A percentile compares a stretch with the other conserved stretches of the same genome.
Conservation (phyloP, 176 grass and related monocot genomes). For the Paspalum notatum region DNA sequence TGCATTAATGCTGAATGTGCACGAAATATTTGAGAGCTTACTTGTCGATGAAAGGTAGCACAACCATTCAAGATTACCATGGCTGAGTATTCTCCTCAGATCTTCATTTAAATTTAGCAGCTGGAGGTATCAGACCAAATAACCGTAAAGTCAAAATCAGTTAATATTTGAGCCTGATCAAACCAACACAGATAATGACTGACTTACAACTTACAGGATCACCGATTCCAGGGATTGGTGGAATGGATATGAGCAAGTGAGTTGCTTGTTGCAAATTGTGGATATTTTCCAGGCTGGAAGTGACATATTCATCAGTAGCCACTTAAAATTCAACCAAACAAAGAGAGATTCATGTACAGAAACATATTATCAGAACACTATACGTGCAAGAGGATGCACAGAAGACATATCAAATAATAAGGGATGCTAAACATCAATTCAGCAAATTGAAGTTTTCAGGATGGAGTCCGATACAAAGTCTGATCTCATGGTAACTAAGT, state of each 20-base stretch:
- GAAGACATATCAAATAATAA: background rate
- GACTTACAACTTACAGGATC: constrained; percentile 65
- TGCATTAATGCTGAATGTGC: constrained; percentile 1
- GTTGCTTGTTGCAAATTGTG: constrained; percentile 50
- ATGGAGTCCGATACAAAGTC: constrained; percentile 5
- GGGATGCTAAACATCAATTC: background rate
- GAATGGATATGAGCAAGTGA: constrained; percentile 77
- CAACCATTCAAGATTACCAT: constrained; percentile 74
- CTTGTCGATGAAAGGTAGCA: constrained; percentile 89
- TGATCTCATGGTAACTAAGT: background rate
- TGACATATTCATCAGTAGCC: constrained; percentile 1
- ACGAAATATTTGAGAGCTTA: constrained; percentile 41
- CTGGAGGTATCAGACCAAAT: constrained; percentile 50
- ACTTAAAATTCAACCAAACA: background rate
- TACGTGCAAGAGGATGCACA: background rate
- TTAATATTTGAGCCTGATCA: background rate
- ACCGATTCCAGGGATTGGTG: constrained; percentile 63
- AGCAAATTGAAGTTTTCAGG: background rate
- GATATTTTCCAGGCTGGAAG: constrained; percentile 53
- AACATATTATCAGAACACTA: background rate
- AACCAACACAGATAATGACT: background rate
- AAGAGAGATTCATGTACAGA: background rate
- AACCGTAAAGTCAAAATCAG: background rate
- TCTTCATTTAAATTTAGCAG: constrained; percentile 55
- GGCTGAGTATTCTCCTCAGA: constrained; percentile 49